These are phyloP conservation scores for Sporisorium reilianum DNA, from an alignment of 1,284 basidiomycete species.

Conservation along the genomic window DNA sequence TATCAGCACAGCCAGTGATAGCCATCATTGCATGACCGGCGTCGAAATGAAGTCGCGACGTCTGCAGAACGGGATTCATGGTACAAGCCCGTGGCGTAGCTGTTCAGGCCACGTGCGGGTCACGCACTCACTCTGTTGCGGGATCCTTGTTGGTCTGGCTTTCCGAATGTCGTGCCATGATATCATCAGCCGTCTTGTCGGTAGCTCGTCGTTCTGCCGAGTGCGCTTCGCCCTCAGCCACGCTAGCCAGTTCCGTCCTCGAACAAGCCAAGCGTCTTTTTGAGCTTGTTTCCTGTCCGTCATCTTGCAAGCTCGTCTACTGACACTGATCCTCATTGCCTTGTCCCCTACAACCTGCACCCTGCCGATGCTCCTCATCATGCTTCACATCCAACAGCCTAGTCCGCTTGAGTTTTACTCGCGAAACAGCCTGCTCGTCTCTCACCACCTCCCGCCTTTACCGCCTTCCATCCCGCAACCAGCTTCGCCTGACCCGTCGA, in stretches of 20 bases:
- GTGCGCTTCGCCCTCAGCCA: background rate
- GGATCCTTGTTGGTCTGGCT: background rate
- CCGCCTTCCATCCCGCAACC: constrained; percentile 24
- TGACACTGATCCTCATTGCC: constrained; percentile 11
- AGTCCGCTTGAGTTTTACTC: constrained; percentile 67
- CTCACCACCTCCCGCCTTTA: constrained; percentile 23
- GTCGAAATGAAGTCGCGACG: background rate
- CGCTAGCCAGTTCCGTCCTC: constrained; percentile 2
- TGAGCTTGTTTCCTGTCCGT: background rate
- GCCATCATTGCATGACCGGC: background rate
- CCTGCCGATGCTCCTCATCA: background rate
- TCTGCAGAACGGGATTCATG: too few relatives aligned
- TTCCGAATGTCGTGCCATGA: background rate
- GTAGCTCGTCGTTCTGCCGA: background rate
- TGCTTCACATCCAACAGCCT: constrained; percentile 45
- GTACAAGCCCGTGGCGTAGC: background rate
- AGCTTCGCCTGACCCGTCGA: background rate
- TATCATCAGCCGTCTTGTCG: background rate
- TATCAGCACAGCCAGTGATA: background rate
- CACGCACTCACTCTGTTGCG: background rate
- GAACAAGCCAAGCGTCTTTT: constrained; percentile 6
- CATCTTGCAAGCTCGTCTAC: constrained; percentile 4
- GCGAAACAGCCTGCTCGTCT: constrained; percentile 61
- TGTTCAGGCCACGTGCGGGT: background rate
- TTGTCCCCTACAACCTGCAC: background rate